These are phyloP conservation scores for Trametes pubescens DNA, from an alignment of 1,284 basidiomycete species.

Conservation along the genomic window DNA sequence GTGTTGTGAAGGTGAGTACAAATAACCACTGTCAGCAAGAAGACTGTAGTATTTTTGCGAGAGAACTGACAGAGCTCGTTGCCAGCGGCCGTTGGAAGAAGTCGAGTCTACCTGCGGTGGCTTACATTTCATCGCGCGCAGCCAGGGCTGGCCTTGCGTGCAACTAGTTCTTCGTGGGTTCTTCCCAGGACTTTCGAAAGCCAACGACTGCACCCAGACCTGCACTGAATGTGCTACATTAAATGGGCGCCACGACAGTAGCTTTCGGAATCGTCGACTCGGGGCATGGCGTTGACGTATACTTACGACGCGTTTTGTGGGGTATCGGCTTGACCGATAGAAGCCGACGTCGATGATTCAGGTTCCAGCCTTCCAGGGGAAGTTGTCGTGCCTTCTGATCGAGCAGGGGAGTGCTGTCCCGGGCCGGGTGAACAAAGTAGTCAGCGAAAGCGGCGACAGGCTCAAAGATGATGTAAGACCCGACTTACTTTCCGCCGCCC, in stretches of 20 bases:
- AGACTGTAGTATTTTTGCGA: not conserved
- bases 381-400: conserved; percentile 22
- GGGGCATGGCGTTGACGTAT: not conserved
- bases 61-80: conserved; percentile 1
- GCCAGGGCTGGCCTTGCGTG: not conserved
- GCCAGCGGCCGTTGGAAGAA: not conserved
- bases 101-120: not conserved
- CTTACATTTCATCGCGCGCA: not conserved
- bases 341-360: conserved; percentile 10
- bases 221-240: too few species aligned
- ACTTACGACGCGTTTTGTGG: not conserved
- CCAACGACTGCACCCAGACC: too few species aligned
- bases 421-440: conserved; percentile 28
- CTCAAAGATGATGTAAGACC: conserved; percentile 5
- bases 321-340: conserved; percentile 4
- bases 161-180: not conserved
- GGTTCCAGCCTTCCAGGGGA: conserved; percentile 12
- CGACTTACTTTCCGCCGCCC: conserved; percentile 13
- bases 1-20: not conserved
- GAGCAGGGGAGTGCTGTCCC: conserved; percentile 8
- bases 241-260: not conserved
- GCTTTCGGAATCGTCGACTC: not conserved
- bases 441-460: conserved; percentile 14
- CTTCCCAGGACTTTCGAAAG: too few species aligned
- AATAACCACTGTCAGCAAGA: too few species aligned